Evolutionary conservation across 2,329 filamentous ascomycete genomes (phyloP).

Genomic region (Blumeria graminis): DNA sequence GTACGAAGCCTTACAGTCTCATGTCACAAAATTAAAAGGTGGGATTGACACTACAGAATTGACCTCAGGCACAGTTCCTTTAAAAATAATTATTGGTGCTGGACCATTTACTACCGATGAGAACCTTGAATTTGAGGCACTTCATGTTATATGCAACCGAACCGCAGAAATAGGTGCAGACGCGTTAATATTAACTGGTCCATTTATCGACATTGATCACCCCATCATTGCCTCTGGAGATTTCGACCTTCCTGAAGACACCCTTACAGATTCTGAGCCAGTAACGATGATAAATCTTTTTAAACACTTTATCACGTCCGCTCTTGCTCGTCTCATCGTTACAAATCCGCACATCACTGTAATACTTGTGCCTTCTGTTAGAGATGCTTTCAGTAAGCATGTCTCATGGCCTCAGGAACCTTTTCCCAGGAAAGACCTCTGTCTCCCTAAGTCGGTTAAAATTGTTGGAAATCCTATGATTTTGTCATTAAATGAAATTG

Average conservation of each 20-base stretch:
- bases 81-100: conserved; percentile 55
- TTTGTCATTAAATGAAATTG: conserved; percentile 64
- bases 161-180: conserved; percentile 56
- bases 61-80: conserved; percentile 33
- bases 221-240: conserved; percentile 63
- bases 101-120: conserved; percentile 86
- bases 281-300: conserved; percentile 67
- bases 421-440: conserved; percentile 45
- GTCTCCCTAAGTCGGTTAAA: conserved; percentile 50
- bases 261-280: conserved; percentile 46
- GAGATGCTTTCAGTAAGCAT: conserved; percentile 60
- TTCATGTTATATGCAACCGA: conserved; percentile 57
- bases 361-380: conserved; percentile 58
- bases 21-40: conserved; percentile 44
- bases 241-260: conserved; percentile 48
- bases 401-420: conserved; percentile 68
- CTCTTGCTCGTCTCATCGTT: conserved; percentile 43
- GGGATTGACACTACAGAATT: conserved; percentile 37
- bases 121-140: conserved; percentile 71
- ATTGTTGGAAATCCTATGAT: conserved; percentile 83
- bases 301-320: conserved; percentile 50
- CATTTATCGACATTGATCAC: conserved; percentile 81
- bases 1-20: conserved; percentile 36
- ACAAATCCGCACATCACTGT: conserved; percentile 60
- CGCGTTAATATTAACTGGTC: conserved; percentile 55